These are phyloP conservation scores for Mucor racemosus DNA, from an alignment of 371 early-diverging fungal genomes.

Conservation along the genomic window DNA sequence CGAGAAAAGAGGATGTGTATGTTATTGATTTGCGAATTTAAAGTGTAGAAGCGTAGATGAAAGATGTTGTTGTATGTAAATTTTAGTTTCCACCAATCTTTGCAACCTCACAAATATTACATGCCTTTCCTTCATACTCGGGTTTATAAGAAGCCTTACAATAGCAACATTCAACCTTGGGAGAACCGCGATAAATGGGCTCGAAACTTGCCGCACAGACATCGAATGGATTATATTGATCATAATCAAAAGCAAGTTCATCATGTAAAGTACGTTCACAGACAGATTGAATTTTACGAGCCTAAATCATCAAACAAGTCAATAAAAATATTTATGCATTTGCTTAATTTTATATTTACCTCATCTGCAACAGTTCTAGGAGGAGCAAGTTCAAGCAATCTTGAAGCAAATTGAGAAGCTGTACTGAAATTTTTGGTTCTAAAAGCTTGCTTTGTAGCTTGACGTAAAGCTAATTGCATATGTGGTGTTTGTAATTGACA, in stretches of 20 bases:
- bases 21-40: too few species aligned
- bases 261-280: constrained; percentile 68
- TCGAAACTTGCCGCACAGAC: constrained; percentile 80
- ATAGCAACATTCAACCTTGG: constrained; percentile 80
- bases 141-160: constrained; percentile 89
- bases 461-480: constrained; percentile 78
- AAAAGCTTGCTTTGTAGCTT: constrained; percentile 83
- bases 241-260: constrained; percentile 84
- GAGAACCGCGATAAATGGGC: constrained; percentile 88
- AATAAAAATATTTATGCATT: background rate
- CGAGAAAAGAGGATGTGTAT: too few species aligned
- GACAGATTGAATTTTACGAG: constrained; percentile 76
- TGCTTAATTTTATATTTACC: constrained; percentile 36
- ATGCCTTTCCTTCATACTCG: constrained; percentile 76
- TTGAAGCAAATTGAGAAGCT: constrained; percentile 83
- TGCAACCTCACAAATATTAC: constrained; percentile 85
- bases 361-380: constrained; percentile 74
- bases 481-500: constrained; percentile 89
- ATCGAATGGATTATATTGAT: constrained; percentile 91
- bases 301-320: constrained; percentile 45
- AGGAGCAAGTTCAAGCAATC: constrained; percentile 88
- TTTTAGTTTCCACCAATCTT: constrained; percentile 51
- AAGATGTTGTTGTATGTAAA: too few species aligned
- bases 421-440: constrained; percentile 82
- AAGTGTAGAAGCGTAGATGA: too few species aligned